Percentiles rank a stretch among this genome's conserved stretches.
Evolutionary conservation across 371 early-diverging fungal species (phyloP).

Genomic region (Rhizopus delemar): DNA sequence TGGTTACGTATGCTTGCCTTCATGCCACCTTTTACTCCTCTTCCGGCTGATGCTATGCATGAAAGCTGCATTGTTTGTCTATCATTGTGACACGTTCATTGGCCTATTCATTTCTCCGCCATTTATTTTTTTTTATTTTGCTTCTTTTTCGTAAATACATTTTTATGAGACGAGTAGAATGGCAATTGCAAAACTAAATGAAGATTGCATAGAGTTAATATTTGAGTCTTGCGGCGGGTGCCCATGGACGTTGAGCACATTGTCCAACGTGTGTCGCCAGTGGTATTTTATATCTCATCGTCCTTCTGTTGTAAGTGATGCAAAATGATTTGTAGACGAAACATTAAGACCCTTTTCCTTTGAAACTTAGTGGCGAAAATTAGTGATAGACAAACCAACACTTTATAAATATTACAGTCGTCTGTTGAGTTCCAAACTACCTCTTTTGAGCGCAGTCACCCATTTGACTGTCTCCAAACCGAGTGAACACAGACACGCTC

Average conservation of each 20-base stretch:
- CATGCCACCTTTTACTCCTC: too few species aligned
- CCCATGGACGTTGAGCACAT: conserved; percentile 19
- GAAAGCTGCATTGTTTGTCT: too few species aligned
- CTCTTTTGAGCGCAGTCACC: conserved; percentile 12
- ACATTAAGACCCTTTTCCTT: not conserved
- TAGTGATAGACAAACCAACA: conserved; percentile 10
- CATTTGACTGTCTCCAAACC: conserved; percentile 19
- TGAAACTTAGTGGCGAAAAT: conserved; percentile 15
- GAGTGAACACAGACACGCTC: conserved; percentile 22
- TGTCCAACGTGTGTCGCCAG: conserved; percentile 21
- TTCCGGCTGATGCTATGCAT: too few species aligned
- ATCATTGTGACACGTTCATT: too few species aligned
- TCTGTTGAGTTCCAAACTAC: conserved; percentile 12
- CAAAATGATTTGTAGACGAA: not conserved
- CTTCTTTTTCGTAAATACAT: not conserved
- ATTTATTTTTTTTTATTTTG: not conserved
- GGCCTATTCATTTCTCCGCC: not conserved
- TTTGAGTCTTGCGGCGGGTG: conserved; percentile 21
- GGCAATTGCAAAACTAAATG: conserved; percentile 10
- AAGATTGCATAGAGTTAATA: conserved; percentile 25
- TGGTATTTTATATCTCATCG: conserved; percentile 24
- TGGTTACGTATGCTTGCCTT: too few species aligned
- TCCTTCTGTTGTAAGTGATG: conserved; percentile 21
- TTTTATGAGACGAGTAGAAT: not conserved
- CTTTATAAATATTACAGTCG: conserved; percentile 14